phyloP scores from a whole-genome alignment of 2,329 filamentous ascomycete genomes.

The Fonsecaea pugnacius region DNA sequence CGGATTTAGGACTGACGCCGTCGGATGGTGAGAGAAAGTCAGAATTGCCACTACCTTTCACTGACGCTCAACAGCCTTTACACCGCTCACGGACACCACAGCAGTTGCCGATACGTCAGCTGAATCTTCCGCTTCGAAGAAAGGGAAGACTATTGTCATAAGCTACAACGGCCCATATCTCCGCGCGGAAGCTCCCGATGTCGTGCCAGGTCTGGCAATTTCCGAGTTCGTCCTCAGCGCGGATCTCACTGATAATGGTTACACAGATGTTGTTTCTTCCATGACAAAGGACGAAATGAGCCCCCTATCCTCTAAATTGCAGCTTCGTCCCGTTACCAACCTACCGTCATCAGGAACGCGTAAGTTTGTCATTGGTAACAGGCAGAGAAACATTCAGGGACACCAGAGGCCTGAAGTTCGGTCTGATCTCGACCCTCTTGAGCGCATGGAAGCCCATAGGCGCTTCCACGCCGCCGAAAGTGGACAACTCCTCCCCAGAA shows the following conservation, averaged over 20 bases:
- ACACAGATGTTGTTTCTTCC: slow-evolving; percentile 22
- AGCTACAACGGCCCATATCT: slow-evolving; percentile 29
- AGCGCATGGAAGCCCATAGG: slow-evolving; percentile 36
- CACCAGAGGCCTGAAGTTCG: slow-evolving; percentile 16
- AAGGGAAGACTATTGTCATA: slow-evolving; percentile 27
- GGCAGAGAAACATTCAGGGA: slow-evolving; percentile 8
- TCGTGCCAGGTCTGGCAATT: slow-evolving; percentile 20
- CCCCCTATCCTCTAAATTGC: slow-evolving; percentile 23
- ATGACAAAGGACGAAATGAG: slow-evolving; percentile 5
- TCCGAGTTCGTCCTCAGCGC: slow-evolving; percentile 1
- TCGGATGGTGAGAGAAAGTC: slow-evolving; percentile 22
- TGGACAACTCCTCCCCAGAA: slow-evolving; percentile 32
- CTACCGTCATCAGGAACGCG: slow-evolving; percentile 21
- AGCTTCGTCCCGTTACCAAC: slow-evolving; percentile 18
- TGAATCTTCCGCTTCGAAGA: slow-evolving; percentile 12
- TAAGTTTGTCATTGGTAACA: slow-evolving; percentile 29
- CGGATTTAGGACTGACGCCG: slow-evolving; percentile 18
- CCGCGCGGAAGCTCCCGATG: slow-evolving; percentile 16
- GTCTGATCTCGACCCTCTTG: slow-evolving; percentile 32
- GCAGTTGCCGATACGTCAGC: slow-evolving; percentile 6
- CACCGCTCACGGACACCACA: slow-evolving; percentile 14
- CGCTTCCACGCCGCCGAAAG: slow-evolving; percentile 37
- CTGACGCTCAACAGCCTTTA: slow-evolving; percentile 18
- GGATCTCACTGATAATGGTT: slow-evolving; percentile 22
- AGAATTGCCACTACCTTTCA: neutral